Base-by-base conservation (phyloP, 176 grass and related monocot genomes). In the Zizania latifolia region DNA sequence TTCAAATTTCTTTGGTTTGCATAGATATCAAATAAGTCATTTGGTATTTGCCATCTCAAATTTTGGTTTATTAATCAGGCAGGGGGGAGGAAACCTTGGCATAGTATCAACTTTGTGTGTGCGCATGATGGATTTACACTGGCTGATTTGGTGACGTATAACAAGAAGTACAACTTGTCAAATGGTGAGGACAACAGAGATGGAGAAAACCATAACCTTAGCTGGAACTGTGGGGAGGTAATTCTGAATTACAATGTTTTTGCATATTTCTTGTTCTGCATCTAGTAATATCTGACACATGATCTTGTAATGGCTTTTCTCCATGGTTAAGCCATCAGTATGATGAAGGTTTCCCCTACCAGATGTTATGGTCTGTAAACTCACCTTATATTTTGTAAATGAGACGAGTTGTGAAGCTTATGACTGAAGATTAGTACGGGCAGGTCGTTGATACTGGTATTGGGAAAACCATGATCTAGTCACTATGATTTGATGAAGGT, bases 141-240 rank as follows among this genome's bases (percentile, higher is more conserved):
- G 84, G 91, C 89, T 75, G 94, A 98, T 89, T 81, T 98, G 75
- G 94, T 98, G 22, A 88, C 89, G 35, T 98, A 98, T 63, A 92
- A 98, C 60, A 94, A 90, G 35, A 98, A 98, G 58, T 90, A 94
- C 72, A 98, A 98, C 78, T 58, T 82, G 24, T 83, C 82, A 64
- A 98, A 98, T 76, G 89, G 94, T 27, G 94, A 98, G 83, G 69
- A 94, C 50, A 98, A 98, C 23, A 80, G 71, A 60, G 94, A 98
- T 87, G 94, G 95, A 46, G 95, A 98, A 86, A 94, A 98, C 70
- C 95, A 98, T 68, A 98, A 98, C 60, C 91, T 92, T 58, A 98
- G 91, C 56, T 94, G 95, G 95, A 98, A 98, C 30, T 98, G 95
- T 78, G 95, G 95, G 59, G 81, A 94, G 95, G 91, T 98, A 69